Percentiles rank a stretch among this genome's conserved stretches.
Conservation (phyloP, 164 flowering plant genomes). For the Magnolia kwangsiensis region DNA sequence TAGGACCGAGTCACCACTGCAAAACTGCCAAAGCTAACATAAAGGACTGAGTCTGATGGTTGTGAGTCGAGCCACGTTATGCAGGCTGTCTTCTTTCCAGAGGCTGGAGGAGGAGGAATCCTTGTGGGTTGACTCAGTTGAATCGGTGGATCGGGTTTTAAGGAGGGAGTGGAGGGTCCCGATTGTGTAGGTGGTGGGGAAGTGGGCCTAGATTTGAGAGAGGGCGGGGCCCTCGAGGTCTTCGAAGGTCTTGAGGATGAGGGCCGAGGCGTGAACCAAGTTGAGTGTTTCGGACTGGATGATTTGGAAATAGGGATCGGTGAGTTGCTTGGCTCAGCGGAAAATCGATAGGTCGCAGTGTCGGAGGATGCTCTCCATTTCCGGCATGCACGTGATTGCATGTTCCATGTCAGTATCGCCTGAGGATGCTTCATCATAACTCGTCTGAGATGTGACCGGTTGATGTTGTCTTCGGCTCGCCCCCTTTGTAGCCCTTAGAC, state of each 20-base stretch:
- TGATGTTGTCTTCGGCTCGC: too few species aligned
- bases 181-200: slow-evolving; percentile 19
- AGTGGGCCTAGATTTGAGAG: slow-evolving; percentile 14
- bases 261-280: slow-evolving; percentile 15
- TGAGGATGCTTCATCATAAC: too few species aligned
- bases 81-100: slow-evolving; percentile 42
- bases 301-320: slow-evolving; percentile 6
- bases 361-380: slow-evolving; percentile 27
- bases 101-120: slow-evolving; percentile 17
- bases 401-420: slow-evolving; percentile 25
- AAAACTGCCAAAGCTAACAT: slow-evolving; percentile 56
- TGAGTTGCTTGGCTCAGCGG: slow-evolving; percentile 16
- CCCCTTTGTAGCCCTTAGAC: too few species aligned
- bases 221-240: slow-evolving; percentile 27
- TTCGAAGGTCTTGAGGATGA: slow-evolving; percentile 34
- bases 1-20: neutral
- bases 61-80: slow-evolving; percentile 48
- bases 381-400: slow-evolving; percentile 15
- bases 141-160: neutral
- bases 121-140: neutral
- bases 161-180: slow-evolving; percentile 29
- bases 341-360: slow-evolving; percentile 32
- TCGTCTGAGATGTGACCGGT: too few species aligned
- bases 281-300: slow-evolving; percentile 6
- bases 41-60: slow-evolving; percentile 41